phyloP scores from a whole-genome alignment of 2,329 filamentous ascomycete genomes.

The Massarina eburnea region DNA sequence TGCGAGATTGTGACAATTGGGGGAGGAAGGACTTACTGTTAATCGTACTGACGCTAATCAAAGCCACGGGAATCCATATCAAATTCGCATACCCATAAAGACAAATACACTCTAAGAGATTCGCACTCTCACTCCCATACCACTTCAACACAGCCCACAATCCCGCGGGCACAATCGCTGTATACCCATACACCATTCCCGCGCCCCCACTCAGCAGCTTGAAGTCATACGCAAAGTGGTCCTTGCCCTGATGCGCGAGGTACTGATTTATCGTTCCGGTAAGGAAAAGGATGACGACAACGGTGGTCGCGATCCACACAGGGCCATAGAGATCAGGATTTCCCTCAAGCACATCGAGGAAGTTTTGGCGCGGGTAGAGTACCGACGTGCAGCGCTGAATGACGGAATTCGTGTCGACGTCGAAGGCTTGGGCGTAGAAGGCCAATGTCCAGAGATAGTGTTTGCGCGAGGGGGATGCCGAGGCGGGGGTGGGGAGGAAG shows the following conservation, averaged over 20 bases:
- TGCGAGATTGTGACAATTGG: neutral
- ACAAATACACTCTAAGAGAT: conserved; percentile 92
- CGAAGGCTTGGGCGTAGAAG: conserved; percentile 98
- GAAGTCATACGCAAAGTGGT: conserved; percentile 90
- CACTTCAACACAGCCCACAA: conserved; percentile 90
- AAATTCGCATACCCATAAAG: conserved; percentile 96
- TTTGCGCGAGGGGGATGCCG: conserved; percentile 55
- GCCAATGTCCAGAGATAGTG: conserved; percentile 88
- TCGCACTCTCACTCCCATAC: conserved; percentile 92
- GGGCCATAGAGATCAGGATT: conserved; percentile 97
- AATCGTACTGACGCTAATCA: conserved; percentile 87
- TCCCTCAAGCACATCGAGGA: conserved; percentile 94
- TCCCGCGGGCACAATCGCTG: conserved; percentile 72
- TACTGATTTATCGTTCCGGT: conserved; percentile 95
- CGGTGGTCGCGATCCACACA: conserved; percentile 98
- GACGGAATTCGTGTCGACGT: conserved; percentile 92
- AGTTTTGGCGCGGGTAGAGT: conserved; percentile 89
- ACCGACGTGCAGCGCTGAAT: conserved; percentile 83
- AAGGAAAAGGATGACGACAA: conserved; percentile 91
- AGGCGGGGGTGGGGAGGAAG: conserved; percentile 40
- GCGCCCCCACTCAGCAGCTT: conserved; percentile 84
- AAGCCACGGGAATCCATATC: conserved; percentile 93
- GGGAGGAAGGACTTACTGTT: conserved; percentile 50
- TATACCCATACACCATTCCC: conserved; percentile 94
- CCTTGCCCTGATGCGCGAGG: conserved; percentile 65